Evolutionary conservation across 495 filamentous ascomycete species (phyloP), one percentile per base, ranked within the genome.

Genomic region (Tuber melanosporum): DNA sequence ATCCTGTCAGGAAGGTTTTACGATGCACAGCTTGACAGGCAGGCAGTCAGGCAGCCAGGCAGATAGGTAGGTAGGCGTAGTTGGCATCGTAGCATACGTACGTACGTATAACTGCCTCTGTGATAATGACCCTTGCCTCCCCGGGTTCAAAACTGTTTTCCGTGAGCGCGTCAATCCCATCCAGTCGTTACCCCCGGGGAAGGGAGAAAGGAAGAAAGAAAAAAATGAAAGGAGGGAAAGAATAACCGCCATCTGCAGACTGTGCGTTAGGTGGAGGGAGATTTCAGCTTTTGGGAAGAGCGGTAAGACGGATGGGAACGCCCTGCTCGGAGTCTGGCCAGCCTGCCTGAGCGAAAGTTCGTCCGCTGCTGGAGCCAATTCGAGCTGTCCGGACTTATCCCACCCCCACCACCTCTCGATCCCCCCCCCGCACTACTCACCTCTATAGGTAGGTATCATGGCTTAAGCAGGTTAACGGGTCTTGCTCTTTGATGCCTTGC

Each of bases 261-360:
- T 77, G 76, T 47, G 66, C 71, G 46, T 77, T 62, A 20, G 76
- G 52, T 26, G 47, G 69, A 19, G 41, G 22, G 15, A 72, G 46
- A 66, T 41, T 45, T n/a, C 69, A 44, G 19, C 66, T 70, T 76
- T 78, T 62, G 74, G 43, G 69, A 41, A 41, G 46, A 71, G 39
- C 46, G 76, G 71, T 32, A 39, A 77, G 74, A 77, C 14, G 45
- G 66, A 26, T 62, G 74, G 74, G 75, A 66, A 77, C 9, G 69
- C 47, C 8, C 76, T 77, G 39, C 39, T 39, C 32, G 62, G 66
- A 66, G 75, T 66, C 36, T 72, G 76, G 74, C 17, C 45, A 20
- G 15, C 57, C 52, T 32, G 57, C 8, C 22, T 62, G 52, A 57
- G 52, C 22, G 39, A 41, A 41, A 57, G 52, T n/a, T n/a, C 26